A percentile compares a stretch with the other conserved stretches of the same genome.
These are phyloP conservation scores for Hypoxylon lenormandii DNA, from an alignment of 495 filamentous ascomycete species.

Conservation along the genomic window DNA sequence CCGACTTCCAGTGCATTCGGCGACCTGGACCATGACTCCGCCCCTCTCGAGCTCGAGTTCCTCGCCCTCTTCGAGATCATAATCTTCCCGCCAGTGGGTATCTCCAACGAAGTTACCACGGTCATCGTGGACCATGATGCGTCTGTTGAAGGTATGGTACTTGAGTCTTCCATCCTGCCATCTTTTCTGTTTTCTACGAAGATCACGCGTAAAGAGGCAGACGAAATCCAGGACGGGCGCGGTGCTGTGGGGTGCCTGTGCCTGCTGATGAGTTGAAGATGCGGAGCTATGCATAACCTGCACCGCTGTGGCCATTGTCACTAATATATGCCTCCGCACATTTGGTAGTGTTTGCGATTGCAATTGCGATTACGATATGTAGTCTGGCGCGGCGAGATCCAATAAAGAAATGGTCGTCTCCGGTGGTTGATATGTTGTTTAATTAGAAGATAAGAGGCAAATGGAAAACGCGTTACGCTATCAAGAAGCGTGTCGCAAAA, in stretches of 20 bases:
- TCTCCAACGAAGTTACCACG: conserved; percentile 84
- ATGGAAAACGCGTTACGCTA: conserved; percentile 1
- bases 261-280: conserved; percentile 41
- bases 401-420: background rate
- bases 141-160: conserved; percentile 90
- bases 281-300: conserved; percentile 42
- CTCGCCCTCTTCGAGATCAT: conserved; percentile 76
- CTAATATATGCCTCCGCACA: background rate
- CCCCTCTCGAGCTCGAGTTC: conserved; percentile 83
- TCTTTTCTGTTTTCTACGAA: conserved; percentile 85
- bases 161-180: conserved; percentile 92
- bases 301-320: conserved; percentile 38
- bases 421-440: background rate
- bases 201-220: conserved; percentile 86
- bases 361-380: background rate
- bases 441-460: background rate
- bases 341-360: background rate
- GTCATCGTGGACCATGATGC: conserved; percentile 90
- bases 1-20: conserved; percentile 74
- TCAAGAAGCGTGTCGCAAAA: background rate
- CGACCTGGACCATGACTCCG: conserved; percentile 79
- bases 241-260: conserved; percentile 70
- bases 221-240: conserved; percentile 81
- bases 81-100: conserved; percentile 78
- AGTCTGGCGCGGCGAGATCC: background rate